Evolutionary conservation across 2,329 filamentous ascomycete species (phyloP), one percentile per base, ranked within the genome.

Genomic region (Ophiocordyceps unilateralis): DNA sequence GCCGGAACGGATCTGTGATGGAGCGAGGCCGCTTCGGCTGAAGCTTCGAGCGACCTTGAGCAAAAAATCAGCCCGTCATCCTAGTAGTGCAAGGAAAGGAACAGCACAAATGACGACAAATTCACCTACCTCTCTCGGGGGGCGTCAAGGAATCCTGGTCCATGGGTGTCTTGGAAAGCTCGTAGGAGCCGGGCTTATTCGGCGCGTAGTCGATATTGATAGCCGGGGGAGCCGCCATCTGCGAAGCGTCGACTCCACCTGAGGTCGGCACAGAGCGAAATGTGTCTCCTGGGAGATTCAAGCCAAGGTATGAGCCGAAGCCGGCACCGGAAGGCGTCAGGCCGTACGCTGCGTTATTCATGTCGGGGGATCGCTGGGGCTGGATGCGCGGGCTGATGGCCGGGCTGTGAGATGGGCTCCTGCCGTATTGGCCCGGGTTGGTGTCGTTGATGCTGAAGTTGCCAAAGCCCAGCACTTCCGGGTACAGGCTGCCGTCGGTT

Each of bases 121-220:
- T n/a, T 17, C 24, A 15, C 46, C 15, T 68, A 78, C 76, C 73
- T 70, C 75, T 64, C 48, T 85, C 75, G 12, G 89, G 89, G 1
- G 88, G 88, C 41, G 82, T 91, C 47, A 95, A 64, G 4, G 87
- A 86, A 58, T 93, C 84, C 48, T 79, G 72, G 50, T 85, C 77
- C 50, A 78, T 66, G n/a, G 69, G 68, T 24, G 71, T 63, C 54
- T 83, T 84, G 19, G 72, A 67, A 23, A 74, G 72, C 40, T 60
- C 56, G 44, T 61, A 62, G 26, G 50, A 43, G 28, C 49, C 52
- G 23, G 50, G 51, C 46, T 58, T 60, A 75, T 79, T 79, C 21
- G 88, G 88, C 15, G 87, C 88, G 59, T 85, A 87, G 57, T 94
- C 84, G 52, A 95, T 91, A 56, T 91, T 93, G 61, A 95, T 95